These are phyloP conservation scores for Euphorbia pulcherrima DNA, from an alignment of 345 rosid genomes.

Conservation along the genomic window DNA sequence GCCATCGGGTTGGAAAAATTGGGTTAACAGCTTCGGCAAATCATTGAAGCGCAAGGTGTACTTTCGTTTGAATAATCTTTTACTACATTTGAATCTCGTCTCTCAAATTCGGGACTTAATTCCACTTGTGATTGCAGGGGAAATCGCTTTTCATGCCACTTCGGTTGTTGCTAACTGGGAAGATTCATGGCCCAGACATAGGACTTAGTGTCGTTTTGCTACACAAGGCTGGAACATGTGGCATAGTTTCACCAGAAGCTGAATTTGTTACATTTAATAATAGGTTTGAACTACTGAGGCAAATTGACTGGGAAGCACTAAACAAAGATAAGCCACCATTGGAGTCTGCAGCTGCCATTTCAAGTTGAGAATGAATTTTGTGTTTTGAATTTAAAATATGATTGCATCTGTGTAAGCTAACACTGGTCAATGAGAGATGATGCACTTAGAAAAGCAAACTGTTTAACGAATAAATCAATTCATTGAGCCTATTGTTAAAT, in stretches of 20 bases:
- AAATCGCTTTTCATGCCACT: slow-evolving; percentile 91
- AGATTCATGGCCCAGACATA: slow-evolving; percentile 93
- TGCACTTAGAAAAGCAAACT: too few species aligned
- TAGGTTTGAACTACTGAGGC: slow-evolving; percentile 58
- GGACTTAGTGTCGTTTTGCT: slow-evolving; percentile 57
- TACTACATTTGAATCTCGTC: background rate
- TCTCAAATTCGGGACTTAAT: background rate
- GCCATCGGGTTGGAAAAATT: slow-evolving; percentile 75
- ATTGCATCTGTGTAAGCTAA: too few species aligned
- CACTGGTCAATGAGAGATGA: too few species aligned
- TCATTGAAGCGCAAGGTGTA: slow-evolving; percentile 71
- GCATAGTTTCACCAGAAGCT: slow-evolving; percentile 46
- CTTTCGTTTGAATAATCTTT: slow-evolving; percentile 1
- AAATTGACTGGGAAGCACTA: slow-evolving; percentile 59
- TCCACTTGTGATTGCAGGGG: slow-evolving; percentile 43
- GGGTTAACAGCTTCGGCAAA: slow-evolving; percentile 88
- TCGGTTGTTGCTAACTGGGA: slow-evolving; percentile 75
- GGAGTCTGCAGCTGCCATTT: slow-evolving; percentile 42
- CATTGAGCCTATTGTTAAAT: too few species aligned
- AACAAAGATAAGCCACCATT: slow-evolving; percentile 41
- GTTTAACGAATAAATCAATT: too few species aligned
- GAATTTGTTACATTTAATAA: slow-evolving; percentile 61
- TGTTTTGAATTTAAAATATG: too few species aligned
- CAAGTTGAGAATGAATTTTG: too few species aligned
- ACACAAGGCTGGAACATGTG: slow-evolving; percentile 60